These are phyloP conservation scores for Eucalyptus viminalis DNA, from an alignment of 345 rosid species.

Conservation along the genomic window DNA sequence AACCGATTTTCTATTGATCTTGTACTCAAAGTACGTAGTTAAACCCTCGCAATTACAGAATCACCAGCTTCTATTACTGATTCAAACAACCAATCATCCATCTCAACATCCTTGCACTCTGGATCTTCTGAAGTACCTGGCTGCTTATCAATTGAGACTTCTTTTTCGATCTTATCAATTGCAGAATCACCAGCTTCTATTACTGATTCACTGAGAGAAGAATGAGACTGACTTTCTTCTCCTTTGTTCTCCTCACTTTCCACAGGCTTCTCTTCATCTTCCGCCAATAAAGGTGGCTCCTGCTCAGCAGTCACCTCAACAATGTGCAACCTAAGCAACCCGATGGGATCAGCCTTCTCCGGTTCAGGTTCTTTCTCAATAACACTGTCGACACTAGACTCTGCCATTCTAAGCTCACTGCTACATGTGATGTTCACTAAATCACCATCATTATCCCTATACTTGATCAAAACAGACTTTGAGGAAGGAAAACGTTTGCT, in stretches of 20 bases:
- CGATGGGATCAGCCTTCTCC: conserved; percentile 33
- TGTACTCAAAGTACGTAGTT: too few species aligned
- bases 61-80: too few species aligned
- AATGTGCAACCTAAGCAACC: conserved; percentile 78
- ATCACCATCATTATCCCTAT: conserved; percentile 86
- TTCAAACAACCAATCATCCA: conserved; percentile 97
- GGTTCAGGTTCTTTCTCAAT: conserved; percentile 47
- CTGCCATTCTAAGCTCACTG: conserved; percentile 72
- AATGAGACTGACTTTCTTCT: conserved; percentile 35
- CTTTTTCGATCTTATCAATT: conserved; percentile 33
- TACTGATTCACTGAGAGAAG: conserved; percentile 39
- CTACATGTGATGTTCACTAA: conserved; percentile 80
- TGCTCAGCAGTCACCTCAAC: conserved; percentile 93
- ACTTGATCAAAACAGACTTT: conserved; percentile 77
- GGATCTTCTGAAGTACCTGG: conserved; percentile 44
- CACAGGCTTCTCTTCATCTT: conserved; percentile 64
- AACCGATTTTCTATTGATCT: too few species aligned
- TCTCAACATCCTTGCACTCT: conserved; percentile 76
- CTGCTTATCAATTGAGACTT: conserved; percentile 44
- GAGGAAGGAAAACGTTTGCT: conserved; percentile 73
- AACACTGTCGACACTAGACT: conserved; percentile 43
- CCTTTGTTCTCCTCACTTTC: conserved; percentile 44
- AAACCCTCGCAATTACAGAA: too few species aligned
- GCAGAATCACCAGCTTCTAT: conserved; percentile 38
- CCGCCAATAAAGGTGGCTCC: conserved; percentile 65